Evolutionary conservation across 768 basidiomycete species (phyloP).

Genomic region (Gyrodon lividus): DNA sequence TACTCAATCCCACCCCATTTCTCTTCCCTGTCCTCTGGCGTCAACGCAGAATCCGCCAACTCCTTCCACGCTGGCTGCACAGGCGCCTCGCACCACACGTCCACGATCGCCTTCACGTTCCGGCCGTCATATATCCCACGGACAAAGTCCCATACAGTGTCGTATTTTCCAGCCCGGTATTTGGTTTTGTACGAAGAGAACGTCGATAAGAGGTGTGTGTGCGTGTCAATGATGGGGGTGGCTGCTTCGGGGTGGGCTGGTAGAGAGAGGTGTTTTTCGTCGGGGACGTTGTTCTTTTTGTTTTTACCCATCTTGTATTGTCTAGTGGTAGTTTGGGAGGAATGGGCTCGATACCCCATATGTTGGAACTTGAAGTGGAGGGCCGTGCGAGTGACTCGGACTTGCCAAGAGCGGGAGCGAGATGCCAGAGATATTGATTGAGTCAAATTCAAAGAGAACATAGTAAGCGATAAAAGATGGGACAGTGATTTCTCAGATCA

Average conservation of each 20-base stretch:
- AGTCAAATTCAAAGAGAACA: neutral
- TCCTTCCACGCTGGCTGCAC: conserved; percentile 62
- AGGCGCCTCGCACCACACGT: conserved; percentile 89
- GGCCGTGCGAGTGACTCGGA: conserved; percentile 22
- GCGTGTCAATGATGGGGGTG: conserved; percentile 71
- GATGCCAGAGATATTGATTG: neutral
- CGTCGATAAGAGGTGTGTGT: conserved; percentile 80
- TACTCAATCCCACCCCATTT: conserved; percentile 73
- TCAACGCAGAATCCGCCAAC: conserved; percentile 69
- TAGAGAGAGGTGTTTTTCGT: conserved; percentile 36
- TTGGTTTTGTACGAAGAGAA: conserved; percentile 59
- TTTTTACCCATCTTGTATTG: conserved; percentile 37
- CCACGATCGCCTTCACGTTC: conserved; percentile 66
- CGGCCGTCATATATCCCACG: conserved; percentile 56
- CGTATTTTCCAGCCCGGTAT: conserved; percentile 56
- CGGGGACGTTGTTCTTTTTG: conserved; percentile 27
- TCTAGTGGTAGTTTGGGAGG: conserved; percentile 31
- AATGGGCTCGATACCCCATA: conserved; percentile 38
- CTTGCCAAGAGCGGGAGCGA: conserved; percentile 1
- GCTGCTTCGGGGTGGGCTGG: conserved; percentile 25
- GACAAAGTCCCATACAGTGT: conserved; percentile 68
- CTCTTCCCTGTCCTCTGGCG: conserved; percentile 41
- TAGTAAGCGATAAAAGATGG: neutral
- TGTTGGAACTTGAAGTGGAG: conserved; percentile 35
- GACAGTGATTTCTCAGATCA: no score